Percentiles rank a stretch among this genome's conserved stretches.
phyloP scores from a whole-genome alignment of 495 filamentous ascomycete genomes.

The Aspergillus hancockii region DNA sequence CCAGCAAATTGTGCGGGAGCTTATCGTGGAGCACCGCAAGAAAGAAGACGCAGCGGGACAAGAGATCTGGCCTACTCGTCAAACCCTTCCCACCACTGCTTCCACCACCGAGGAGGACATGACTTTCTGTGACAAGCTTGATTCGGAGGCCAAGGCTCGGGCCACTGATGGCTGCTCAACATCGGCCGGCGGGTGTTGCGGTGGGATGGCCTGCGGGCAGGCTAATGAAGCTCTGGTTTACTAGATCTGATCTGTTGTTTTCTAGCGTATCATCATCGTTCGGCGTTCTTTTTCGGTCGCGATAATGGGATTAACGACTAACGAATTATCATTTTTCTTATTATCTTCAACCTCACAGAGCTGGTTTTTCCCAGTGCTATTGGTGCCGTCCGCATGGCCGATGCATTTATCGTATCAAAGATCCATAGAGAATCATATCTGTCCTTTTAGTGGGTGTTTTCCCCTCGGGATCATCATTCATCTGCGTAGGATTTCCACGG shows the following conservation, averaged over 20 bases:
- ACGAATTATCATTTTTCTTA: neutral
- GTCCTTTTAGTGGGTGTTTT: too few relatives aligned
- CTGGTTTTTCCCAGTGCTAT: too few relatives aligned
- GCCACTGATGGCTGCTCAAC: neutral
- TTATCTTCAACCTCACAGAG: neutral
- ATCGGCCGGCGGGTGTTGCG: constrained; percentile 23
- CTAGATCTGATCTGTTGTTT: neutral
- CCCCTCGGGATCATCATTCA: too few relatives aligned
- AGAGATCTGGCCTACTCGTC: constrained; percentile 53
- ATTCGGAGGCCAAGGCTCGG: constrained; percentile 10
- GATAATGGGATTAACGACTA: too few relatives aligned
- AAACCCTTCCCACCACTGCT: constrained; percentile 32
- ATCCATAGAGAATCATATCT: too few relatives aligned
- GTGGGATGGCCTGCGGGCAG: constrained; percentile 21
- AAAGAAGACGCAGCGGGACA: constrained; percentile 38
- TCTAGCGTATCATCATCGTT: neutral
- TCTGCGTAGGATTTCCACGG: too few relatives aligned
- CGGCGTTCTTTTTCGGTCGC: neutral
- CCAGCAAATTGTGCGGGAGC: constrained; percentile 43
- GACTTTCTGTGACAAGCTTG: constrained; percentile 40
- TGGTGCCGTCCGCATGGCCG: too few relatives aligned
- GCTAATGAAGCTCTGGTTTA: neutral
- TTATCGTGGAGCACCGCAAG: constrained; percentile 39
- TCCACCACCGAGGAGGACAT: constrained; percentile 36
- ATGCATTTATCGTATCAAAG: too few relatives aligned